Evolutionary conservation across 176 grass and related monocot species (phyloP).

Genomic region (Zea luxurians): DNA sequence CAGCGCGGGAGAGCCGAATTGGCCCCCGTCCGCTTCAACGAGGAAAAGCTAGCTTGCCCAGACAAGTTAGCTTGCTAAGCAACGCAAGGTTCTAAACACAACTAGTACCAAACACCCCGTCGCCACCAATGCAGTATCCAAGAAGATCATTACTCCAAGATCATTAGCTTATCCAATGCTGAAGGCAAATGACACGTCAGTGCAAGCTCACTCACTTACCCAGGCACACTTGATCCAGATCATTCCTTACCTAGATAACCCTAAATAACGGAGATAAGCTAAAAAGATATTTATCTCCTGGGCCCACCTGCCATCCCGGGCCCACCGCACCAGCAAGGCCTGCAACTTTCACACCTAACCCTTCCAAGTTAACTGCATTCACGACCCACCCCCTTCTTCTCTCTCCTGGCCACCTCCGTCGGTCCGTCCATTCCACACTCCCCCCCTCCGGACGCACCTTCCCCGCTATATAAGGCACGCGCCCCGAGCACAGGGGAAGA

Average conservation of each 20-base stretch:
- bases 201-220: neutral
- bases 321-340: constrained; percentile 17
- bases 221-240: constrained; percentile 1
- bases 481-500: constrained; percentile 34
- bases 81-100: too few species aligned
- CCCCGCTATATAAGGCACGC: constrained; percentile 33
- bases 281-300: neutral
- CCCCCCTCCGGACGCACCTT: neutral
- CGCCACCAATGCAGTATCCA: neutral
- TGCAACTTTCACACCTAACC: neutral
- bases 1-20: too few species aligned
- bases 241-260: neutral
- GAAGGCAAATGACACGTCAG: neutral
- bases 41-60: too few species aligned
- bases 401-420: constrained; percentile 12
- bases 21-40: too few species aligned
- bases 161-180: neutral
- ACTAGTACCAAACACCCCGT: too few species aligned
- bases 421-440: neutral
- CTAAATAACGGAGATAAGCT: too few species aligned
- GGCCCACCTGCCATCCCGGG: constrained; percentile 30
- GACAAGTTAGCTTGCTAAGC: too few species aligned
- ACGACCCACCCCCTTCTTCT: neutral
- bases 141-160: neutral
- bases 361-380: neutral